phyloP scores from a whole-genome alignment of 345 rosid species.

The Eucalyptus albens region DNA sequence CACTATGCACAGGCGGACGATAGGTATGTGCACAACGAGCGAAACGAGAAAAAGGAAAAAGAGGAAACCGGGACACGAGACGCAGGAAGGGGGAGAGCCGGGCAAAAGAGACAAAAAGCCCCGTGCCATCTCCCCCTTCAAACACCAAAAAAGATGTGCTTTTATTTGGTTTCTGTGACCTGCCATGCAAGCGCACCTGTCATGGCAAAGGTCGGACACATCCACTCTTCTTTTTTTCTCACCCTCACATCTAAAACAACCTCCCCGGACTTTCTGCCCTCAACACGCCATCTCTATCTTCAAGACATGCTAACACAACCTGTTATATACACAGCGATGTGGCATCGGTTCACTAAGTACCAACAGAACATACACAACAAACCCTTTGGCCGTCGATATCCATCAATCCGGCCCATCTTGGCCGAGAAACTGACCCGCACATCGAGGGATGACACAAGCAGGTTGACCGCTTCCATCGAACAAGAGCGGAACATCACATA shows the following conservation, averaged over 20 bases:
- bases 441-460: background rate
- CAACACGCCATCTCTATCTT: background rate
- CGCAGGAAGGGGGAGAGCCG: background rate
- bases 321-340: background rate
- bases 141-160: constrained; percentile 12
- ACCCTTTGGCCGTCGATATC: background rate
- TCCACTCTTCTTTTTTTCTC: background rate
- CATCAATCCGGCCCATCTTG: background rate
- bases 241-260: background rate
- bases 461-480: background rate
- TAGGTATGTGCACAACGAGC: background rate
- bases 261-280: background rate
- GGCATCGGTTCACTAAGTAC: background rate
- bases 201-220: constrained; percentile 12
- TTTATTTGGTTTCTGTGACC: constrained; percentile 34
- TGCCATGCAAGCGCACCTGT: constrained; percentile 14
- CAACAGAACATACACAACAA: background rate
- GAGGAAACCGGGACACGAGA: background rate
- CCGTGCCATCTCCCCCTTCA: constrained; percentile 62
- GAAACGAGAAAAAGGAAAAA: background rate
- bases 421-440: background rate
- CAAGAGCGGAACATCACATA: background rate
- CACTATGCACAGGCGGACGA: background rate
- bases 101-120: background rate
- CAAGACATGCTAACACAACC: background rate